phyloP scores from a whole-genome alignment of 2,329 filamentous ascomycete genomes.

The Huntiella omanensis region DNA sequence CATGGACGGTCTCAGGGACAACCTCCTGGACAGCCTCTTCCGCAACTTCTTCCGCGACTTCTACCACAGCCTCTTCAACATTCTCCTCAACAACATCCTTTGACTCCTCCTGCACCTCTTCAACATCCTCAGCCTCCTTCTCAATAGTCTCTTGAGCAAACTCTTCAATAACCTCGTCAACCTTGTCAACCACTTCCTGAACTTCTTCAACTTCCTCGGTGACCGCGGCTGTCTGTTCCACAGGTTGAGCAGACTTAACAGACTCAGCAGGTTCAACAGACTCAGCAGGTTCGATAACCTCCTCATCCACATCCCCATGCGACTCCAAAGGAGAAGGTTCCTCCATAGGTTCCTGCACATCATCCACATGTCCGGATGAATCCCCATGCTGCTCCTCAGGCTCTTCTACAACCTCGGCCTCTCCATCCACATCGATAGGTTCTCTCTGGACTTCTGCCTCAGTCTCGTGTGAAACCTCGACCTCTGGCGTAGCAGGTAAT shows the following conservation, averaged over 20 bases:
- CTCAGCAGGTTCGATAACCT: background rate
- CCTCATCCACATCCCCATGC: background rate
- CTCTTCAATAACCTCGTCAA: background rate
- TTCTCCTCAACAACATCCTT: background rate
- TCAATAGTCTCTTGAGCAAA: background rate
- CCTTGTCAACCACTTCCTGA: background rate
- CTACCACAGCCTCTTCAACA: background rate
- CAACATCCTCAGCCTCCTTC: background rate
- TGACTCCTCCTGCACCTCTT: background rate
- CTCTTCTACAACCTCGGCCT: constrained; percentile 1
- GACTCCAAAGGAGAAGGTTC: background rate
- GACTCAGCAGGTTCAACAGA: background rate
- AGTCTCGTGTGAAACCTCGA: background rate
- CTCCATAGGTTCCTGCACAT: background rate
- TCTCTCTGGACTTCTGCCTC: background rate
- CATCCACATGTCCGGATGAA: background rate
- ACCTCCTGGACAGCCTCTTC: background rate
- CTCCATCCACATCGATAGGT: constrained; percentile 4
- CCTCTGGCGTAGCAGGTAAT: background rate
- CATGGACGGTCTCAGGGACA: background rate
- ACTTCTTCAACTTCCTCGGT: background rate
- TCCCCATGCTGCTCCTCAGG: constrained; percentile 5
- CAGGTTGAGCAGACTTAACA: background rate
- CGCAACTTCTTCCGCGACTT: background rate
- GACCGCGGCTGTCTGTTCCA: background rate